Evolutionary conservation across 257 asterid species (phyloP).

Genomic region (Solanum arcanum): DNA sequence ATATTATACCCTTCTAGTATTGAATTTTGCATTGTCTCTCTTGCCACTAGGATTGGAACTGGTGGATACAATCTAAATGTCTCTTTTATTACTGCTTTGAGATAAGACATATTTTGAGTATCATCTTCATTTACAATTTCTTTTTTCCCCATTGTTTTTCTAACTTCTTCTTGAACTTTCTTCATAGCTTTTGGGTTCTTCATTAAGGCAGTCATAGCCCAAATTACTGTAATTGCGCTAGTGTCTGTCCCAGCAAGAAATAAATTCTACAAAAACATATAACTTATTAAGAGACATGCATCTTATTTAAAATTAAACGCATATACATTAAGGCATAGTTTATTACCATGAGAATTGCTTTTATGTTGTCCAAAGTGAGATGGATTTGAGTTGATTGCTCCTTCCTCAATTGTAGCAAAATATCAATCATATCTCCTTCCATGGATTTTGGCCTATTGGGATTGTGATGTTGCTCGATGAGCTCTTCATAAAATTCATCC

Average conservation of each 20-base stretch:
- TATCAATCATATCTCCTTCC: conserved; percentile 9
- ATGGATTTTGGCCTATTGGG: neutral
- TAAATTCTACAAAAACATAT: neutral
- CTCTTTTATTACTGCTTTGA: too few species aligned
- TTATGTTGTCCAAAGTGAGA: conserved; percentile 2
- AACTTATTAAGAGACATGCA: neutral
- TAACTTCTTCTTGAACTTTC: neutral
- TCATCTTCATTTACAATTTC: neutral
- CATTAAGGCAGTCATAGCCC: neutral
- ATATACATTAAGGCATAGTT: neutral
- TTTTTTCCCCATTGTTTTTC: neutral
- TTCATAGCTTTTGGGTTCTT: neutral
- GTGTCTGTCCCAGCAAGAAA: neutral
- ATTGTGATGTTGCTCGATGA: conserved; percentile 8
- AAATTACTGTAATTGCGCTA: neutral
- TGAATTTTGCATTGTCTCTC: neutral
- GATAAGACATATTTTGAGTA: neutral
- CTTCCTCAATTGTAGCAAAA: conserved; percentile 2
- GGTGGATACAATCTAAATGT: neutral
- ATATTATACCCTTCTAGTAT: neutral
- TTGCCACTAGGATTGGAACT: neutral
- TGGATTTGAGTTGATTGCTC: neutral
- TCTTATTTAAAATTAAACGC: neutral
- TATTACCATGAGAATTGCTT: conserved; percentile 9
- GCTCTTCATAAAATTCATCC: conserved; percentile 17